Conservation (phyloP, 2,329 filamentous ascomycete species). For the Fusarium neocosmosporiellum region DNA sequence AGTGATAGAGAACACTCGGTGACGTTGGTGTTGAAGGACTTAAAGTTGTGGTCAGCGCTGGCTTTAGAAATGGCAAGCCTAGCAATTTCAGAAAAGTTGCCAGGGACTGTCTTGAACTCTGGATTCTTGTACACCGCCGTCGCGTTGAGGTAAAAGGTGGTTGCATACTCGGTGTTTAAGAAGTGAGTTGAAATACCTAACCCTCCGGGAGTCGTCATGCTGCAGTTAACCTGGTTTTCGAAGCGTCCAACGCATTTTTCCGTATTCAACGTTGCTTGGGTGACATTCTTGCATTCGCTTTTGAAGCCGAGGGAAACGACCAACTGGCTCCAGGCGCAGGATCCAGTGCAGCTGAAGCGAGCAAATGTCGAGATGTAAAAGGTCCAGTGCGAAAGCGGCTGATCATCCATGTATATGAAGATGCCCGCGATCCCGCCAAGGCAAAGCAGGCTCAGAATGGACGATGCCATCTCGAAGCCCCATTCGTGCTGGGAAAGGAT, state of each 20-base stretch:
- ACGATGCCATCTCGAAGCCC: neutral
- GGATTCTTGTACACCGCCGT: neutral
- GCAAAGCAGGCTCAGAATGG: neutral
- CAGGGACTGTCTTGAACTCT: neutral
- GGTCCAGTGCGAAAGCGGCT: slow-evolving; percentile 14
- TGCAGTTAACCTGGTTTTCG: too few relatives aligned
- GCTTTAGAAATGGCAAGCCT: slow-evolving; percentile 14
- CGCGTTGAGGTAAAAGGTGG: slow-evolving; percentile 10
- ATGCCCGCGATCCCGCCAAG: neutral
- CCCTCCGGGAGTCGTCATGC: slow-evolving; percentile 17
- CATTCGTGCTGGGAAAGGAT: neutral
- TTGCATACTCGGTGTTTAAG: neutral
- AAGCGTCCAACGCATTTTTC: too few relatives aligned
- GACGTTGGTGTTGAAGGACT: slow-evolving; percentile 8
- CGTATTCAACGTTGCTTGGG: neutral
- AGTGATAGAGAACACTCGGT: slow-evolving; percentile 20
- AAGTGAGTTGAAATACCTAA: neutral
- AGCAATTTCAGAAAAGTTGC: neutral
- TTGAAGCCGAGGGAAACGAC: slow-evolving; percentile 21
- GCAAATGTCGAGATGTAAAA: neutral
- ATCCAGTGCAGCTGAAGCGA: slow-evolving; percentile 16
- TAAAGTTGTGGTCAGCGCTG: slow-evolving; percentile 10
- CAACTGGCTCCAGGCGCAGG: slow-evolving; percentile 9
- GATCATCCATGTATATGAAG: slow-evolving; percentile 5
- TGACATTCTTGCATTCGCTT: slow-evolving; percentile 20